Base-by-base conservation (phyloP, 2,329 filamentous ascomycete species). In the Trichophyton equinum region DNA sequence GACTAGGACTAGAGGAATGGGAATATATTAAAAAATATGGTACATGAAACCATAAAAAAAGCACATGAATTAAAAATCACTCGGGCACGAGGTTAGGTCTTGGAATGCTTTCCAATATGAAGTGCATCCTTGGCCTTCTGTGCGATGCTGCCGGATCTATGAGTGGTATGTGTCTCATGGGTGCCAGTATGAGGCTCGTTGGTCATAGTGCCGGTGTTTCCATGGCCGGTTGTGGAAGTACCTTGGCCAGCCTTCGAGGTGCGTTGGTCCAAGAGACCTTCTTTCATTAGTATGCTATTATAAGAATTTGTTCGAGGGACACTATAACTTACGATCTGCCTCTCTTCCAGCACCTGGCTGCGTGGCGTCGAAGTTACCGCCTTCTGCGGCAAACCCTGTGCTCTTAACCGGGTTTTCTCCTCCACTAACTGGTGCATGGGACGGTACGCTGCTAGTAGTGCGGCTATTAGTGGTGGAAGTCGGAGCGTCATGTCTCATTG, bases 281-380 rank as follows among this genome's bases (percentile, higher is more conserved):
- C 27, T 30, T 57, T n/a, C 15, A 22, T 40, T 25, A 36, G 13
- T 25, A 36, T 42, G 4, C 30, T 20, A 55, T 59, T 13, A n/a
- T 49, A 0, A 30, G 6, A 8, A 30, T 6, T 30, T 6, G 7
- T 33, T 25, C 2, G 36, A 36, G 30, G 9, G 51, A 11, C n/a
- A 3, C 33, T 33, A 20, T 20, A 49, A 71, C 74, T 68, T 72
- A 85, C 86, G 80, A 65, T 86, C 84, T 63, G 85, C 85, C 71
- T 89, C 86, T 40, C 72, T 75, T 2, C 84, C 85, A 9, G 86
- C 86, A 9, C 85, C 85, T 0, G 84, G 80, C 62, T 80, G 80
- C 6, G 67, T 67, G 1, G 72, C 73, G 60, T 67, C 65, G 46
- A 67, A 67, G 57, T 67, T 59, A 22, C 85, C 85, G 0, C 85